Percentiles rank a stretch among this genome's conserved stretches.
Conservation (phyloP, 371 early-diverging fungal genomes). For the Paraphysoderma sedebokerense region DNA sequence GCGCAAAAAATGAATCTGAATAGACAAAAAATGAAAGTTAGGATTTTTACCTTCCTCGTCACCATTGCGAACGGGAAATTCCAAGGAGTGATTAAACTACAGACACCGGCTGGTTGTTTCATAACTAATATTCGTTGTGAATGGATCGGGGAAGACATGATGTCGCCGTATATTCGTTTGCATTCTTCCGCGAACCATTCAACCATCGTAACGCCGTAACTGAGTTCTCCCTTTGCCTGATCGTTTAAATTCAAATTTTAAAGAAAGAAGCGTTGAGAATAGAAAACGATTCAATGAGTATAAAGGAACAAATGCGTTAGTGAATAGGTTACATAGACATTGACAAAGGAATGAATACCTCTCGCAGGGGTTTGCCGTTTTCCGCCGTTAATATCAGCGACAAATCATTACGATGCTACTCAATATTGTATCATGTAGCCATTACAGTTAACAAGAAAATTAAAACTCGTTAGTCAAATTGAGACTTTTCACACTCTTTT, state of each 20-base stretch:
- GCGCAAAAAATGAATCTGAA: constrained; percentile 1
- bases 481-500: too few relatives aligned
- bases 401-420: too few relatives aligned
- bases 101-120: constrained; percentile 72
- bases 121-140: constrained; percentile 44
- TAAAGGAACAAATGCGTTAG: not conserved
- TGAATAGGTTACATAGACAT: not conserved
- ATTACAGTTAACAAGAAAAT: too few relatives aligned
- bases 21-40: constrained; percentile 10
- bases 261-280: not conserved
- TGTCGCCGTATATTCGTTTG: constrained; percentile 56
- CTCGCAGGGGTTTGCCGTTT: too few relatives aligned
- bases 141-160: constrained; percentile 43
- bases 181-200: constrained; percentile 84
- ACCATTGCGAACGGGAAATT: constrained; percentile 89
- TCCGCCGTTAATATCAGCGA: too few relatives aligned
- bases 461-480: too few relatives aligned
- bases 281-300: not conserved
- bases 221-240: constrained; percentile 51
- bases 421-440: too few relatives aligned
- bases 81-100: constrained; percentile 81
- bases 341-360: too few relatives aligned
- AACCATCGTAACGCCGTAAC: constrained; percentile 57
- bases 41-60: constrained; percentile 69
- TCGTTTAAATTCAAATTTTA: not conserved